These are phyloP conservation scores for Umbelopsis ramanniana DNA, from an alignment of 192 early-diverging fungal species.

Conservation along the genomic window DNA sequence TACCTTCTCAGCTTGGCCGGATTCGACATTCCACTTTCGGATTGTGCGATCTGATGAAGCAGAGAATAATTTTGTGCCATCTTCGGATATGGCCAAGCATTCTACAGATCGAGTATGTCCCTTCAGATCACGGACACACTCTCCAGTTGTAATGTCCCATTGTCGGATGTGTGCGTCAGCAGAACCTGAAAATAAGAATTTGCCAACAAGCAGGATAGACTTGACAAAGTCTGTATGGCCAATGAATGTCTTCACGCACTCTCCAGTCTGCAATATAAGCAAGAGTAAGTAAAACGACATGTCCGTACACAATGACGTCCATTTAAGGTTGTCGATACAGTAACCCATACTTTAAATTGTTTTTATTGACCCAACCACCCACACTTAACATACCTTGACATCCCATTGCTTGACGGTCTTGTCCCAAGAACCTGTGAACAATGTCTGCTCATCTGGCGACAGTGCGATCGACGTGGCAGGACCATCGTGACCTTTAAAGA, in stretches of 20 bases:
- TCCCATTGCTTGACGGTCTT: constrained; percentile 88
- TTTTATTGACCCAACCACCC: background rate
- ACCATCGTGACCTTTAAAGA: constrained; percentile 68
- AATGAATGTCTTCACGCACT: constrained; percentile 65
- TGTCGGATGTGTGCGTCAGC: constrained; percentile 81
- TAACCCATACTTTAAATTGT: background rate
- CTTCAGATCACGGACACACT: constrained; percentile 49
- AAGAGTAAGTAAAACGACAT: constrained; percentile 7
- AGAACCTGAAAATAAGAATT: constrained; percentile 71
- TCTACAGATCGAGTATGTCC: constrained; percentile 59
- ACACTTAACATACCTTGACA: constrained; percentile 54
- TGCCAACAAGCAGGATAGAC: constrained; percentile 52
- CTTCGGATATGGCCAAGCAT: constrained; percentile 50
- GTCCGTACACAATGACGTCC: background rate
- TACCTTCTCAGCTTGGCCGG: constrained; percentile 50
- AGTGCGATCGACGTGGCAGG: constrained; percentile 72
- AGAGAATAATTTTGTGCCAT: constrained; percentile 59
- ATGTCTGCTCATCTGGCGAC: constrained; percentile 54
- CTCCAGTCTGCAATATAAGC: constrained; percentile 49
- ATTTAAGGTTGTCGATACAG: no score
- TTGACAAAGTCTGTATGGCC: constrained; percentile 96
- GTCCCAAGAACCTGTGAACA: constrained; percentile 96
- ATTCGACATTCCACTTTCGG: constrained; percentile 61
- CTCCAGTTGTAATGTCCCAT: constrained; percentile 70
- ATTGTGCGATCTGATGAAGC: constrained; percentile 69